Conservation (phyloP, 2,329 filamentous ascomycete species). For the Neopestalotiopsis sp. region DNA sequence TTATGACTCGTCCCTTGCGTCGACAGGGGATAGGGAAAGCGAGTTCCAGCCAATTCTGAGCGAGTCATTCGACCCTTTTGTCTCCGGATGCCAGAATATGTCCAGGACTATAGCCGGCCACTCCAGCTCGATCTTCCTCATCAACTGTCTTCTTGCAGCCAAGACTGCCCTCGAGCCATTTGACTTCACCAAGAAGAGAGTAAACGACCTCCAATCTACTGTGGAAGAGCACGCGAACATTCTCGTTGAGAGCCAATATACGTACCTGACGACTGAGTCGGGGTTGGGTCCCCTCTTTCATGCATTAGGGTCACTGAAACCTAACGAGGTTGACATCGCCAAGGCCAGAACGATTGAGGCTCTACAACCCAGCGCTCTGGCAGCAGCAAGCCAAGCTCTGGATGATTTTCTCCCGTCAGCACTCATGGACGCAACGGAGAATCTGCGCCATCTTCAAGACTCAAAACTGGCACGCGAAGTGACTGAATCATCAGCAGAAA, state of each 20-base stretch:
- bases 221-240: conserved; percentile 60
- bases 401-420: conserved; percentile 94
- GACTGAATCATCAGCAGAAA: conserved; percentile 81
- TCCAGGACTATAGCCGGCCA: conserved; percentile 64
- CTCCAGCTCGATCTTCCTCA: conserved; percentile 68
- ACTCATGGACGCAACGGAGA: conserved; percentile 87
- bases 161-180: conserved; percentile 60
- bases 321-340: conserved; percentile 53
- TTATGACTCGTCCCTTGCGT: conserved; percentile 79
- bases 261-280: conserved; percentile 76
- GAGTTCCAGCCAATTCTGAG: conserved; percentile 77
- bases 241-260: conserved; percentile 71
- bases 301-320: conserved; percentile 50
- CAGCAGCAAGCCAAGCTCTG: conserved; percentile 72
- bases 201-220: conserved; percentile 59
- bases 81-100: conserved; percentile 75
- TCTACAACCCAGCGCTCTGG: conserved; percentile 66
- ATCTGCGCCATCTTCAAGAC: conserved; percentile 75
- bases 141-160: conserved; percentile 73
- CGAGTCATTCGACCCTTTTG: conserved; percentile 85
- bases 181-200: conserved; percentile 65
- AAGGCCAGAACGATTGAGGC: conserved; percentile 58
- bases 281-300: conserved; percentile 70
- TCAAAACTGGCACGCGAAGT: conserved; percentile 74
- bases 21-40: conserved; percentile 61